phyloP scores from a whole-genome alignment of 2,329 filamentous ascomycete species.

The Achaetomium macrosporum region DNA sequence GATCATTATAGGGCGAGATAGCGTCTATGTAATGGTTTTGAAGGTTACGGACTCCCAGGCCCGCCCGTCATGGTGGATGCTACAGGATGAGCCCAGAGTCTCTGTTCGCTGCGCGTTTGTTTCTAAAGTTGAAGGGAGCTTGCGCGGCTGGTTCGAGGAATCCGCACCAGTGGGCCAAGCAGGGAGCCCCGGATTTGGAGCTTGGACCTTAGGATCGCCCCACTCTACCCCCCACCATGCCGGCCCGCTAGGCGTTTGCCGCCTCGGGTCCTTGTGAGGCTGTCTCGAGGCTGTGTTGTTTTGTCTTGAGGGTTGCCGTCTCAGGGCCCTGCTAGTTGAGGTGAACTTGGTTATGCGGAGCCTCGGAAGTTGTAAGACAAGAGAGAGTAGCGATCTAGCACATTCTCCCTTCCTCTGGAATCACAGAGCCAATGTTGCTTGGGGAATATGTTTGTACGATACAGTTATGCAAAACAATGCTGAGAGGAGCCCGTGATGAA shows the following conservation, averaged over 20 bases:
- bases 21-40: background rate
- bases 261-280: too few relatives aligned
- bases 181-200: background rate
- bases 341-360: too few relatives aligned
- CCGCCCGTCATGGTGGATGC: conserved; percentile 1
- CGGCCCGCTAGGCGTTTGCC: too few relatives aligned
- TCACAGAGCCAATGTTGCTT: background rate
- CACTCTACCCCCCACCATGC: background rate
- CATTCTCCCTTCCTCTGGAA: background rate
- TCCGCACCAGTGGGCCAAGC: background rate
- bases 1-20: background rate
- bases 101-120: background rate
- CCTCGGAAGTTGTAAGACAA: background rate
- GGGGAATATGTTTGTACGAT: background rate
- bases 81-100: background rate
- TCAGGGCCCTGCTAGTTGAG: too few relatives aligned
- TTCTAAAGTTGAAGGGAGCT: background rate
- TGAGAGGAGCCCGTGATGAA: background rate
- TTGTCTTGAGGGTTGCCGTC: too few relatives aligned
- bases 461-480: background rate
- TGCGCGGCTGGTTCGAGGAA: background rate
- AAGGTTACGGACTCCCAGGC: background rate
- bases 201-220: background rate
- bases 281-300: too few relatives aligned
- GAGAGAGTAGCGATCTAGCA: background rate